phyloP scores from a whole-genome alignment of 768 basidiomycete species.

The Punctularia strigosozonata region DNA sequence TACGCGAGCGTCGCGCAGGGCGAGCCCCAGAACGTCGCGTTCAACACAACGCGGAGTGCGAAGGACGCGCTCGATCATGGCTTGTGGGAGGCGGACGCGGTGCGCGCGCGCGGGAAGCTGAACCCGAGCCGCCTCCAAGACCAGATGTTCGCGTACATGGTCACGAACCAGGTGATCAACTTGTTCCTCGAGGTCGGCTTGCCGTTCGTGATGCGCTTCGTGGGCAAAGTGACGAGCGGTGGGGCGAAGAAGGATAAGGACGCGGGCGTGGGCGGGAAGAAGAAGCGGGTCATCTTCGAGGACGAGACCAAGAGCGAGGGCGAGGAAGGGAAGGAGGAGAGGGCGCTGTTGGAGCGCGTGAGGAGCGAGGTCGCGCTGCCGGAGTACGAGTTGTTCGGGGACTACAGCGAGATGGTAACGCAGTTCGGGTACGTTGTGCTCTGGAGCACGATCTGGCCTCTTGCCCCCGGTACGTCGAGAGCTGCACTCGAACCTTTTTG shows the following conservation, averaged over 20 bases:
- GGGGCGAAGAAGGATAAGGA: constrained; percentile 10
- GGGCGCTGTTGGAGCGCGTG: constrained; percentile 69
- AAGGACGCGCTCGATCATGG: constrained; percentile 6
- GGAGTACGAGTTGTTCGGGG: constrained; percentile 69
- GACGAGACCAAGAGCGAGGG: constrained; percentile 43
- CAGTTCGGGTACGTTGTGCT: constrained; percentile 90
- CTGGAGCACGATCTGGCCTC: constrained; percentile 92
- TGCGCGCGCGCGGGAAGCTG: constrained; percentile 42
- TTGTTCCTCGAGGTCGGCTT: constrained; percentile 71
- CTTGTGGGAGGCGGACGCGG: constrained; percentile 43
- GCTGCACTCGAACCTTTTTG: neutral
- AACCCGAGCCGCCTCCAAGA: constrained; percentile 65
- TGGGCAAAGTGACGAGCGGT: constrained; percentile 36
- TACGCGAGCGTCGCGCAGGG: constrained; percentile 15
- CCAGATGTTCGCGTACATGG: constrained; percentile 89
- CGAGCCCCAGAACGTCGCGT: constrained; percentile 13
- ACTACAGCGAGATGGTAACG: constrained; percentile 95
- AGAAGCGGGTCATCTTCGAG: constrained; percentile 66
- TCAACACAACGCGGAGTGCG: constrained; percentile 3
- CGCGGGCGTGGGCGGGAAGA: constrained; percentile 21
- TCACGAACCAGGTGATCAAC: constrained; percentile 79
- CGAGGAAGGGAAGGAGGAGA: constrained; percentile 43
- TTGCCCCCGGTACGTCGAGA: constrained; percentile 53
- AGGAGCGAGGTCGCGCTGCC: constrained; percentile 69
- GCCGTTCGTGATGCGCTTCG: constrained; percentile 61